A percentile compares a stretch with the other conserved stretches of the same genome.
Conservation (phyloP, 2,329 filamentous ascomycete species). For the Alternaria gansuensis region DNA sequence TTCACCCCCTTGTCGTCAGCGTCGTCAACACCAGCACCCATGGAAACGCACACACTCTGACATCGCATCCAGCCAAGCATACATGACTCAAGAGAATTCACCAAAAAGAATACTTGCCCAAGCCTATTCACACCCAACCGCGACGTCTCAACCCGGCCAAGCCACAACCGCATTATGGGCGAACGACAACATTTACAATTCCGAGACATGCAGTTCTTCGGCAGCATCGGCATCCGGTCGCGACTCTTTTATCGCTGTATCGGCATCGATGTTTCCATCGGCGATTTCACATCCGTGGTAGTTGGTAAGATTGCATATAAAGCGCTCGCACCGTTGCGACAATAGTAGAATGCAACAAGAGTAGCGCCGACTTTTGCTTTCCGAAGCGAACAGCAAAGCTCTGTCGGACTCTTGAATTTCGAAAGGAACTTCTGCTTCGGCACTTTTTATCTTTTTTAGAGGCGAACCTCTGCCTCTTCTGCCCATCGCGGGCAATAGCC, state of each 20-base stretch:
- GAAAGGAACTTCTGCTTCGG: slow-evolving; percentile 32
- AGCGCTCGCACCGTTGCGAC: background rate
- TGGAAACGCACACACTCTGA: slow-evolving; percentile 5
- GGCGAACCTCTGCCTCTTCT: slow-evolving; percentile 25
- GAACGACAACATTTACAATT: background rate
- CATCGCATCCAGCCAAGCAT: slow-evolving; percentile 1
- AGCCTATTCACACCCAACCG: background rate
- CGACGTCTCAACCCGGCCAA: slow-evolving; percentile 17
- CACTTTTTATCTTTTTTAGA: slow-evolving; percentile 5
- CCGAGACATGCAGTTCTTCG: background rate
- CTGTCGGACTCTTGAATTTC: slow-evolving; percentile 28
- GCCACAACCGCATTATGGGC: slow-evolving; percentile 3
- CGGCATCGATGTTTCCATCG: background rate
- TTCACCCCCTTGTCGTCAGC: slow-evolving; percentile 1
- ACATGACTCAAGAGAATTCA: background rate
- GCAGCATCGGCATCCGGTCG: background rate
- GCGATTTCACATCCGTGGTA: background rate
- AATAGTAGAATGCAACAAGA: slow-evolving; percentile 7
- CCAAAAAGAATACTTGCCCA: slow-evolving; percentile 1
- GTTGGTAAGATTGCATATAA: slow-evolving; percentile 7
- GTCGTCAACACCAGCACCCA: background rate
- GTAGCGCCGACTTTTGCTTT: slow-evolving; percentile 22
- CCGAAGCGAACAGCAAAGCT: slow-evolving; percentile 33
- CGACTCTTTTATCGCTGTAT: background rate
- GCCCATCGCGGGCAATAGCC: background rate